phyloP scores from a whole-genome alignment of 352 stramenopile genomes.

The Globisporangium lucens region DNA sequence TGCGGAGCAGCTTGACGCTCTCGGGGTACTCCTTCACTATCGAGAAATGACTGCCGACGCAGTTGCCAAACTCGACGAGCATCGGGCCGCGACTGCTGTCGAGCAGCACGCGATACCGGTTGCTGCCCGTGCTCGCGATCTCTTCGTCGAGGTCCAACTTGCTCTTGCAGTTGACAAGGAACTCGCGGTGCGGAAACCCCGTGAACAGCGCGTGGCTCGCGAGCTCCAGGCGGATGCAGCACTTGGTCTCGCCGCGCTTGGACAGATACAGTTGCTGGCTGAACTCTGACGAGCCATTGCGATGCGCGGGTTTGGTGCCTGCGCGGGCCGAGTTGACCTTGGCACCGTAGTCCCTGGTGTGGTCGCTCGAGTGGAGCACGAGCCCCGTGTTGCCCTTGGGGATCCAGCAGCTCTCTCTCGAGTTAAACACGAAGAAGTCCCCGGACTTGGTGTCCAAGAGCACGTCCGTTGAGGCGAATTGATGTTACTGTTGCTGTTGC shows the following conservation, averaged over 20 bases:
- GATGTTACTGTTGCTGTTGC: conserved; percentile 5
- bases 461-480: conserved; percentile 27
- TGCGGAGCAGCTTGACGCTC: conserved; percentile 41
- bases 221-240: conserved; percentile 61
- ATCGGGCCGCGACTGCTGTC: conserved; percentile 73
- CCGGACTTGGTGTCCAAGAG: conserved; percentile 69
- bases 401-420: conserved; percentile 36
- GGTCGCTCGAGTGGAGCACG: conserved; percentile 63
- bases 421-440: conserved; percentile 62
- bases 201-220: conserved; percentile 42
- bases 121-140: conserved; percentile 67
- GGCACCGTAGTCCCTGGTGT: conserved; percentile 48
- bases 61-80: conserved; percentile 84
- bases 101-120: conserved; percentile 76
- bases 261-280: conserved; percentile 39
- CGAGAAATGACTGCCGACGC: conserved; percentile 63
- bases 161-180: conserved; percentile 72
- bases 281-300: conserved; percentile 15
- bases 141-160: conserved; percentile 77
- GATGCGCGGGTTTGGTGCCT: conserved; percentile 40
- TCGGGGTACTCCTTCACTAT: conserved; percentile 54
- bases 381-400: conserved; percentile 78
- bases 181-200: conserved; percentile 32
- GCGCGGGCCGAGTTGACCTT: conserved; percentile 61
- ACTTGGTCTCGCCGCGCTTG: conserved; percentile 61